phyloP scores from a whole-genome alignment of 2,329 filamentous ascomycete species.

The Cephalotrichum gorgonifer region DNA sequence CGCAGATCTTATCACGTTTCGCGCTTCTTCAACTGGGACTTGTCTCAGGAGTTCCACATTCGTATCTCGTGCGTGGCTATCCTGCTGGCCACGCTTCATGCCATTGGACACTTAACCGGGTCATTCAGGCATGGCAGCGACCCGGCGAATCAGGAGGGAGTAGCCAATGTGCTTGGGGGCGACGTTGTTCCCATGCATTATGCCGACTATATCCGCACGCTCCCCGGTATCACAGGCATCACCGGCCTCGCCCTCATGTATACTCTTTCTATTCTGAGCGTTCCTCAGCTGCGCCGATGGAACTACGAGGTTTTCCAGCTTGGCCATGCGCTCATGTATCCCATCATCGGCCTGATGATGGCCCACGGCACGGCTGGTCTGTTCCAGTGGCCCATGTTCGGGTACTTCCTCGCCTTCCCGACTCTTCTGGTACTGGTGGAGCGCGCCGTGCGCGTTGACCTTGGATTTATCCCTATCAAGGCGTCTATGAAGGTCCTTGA shows the following conservation, averaged over 20 bases:
- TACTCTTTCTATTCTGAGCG: constrained; percentile 33
- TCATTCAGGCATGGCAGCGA: constrained; percentile 40
- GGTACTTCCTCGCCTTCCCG: constrained; percentile 32
- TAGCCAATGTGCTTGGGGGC: constrained; percentile 31
- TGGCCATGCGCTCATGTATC: constrained; percentile 34
- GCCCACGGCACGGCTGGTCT: constrained; percentile 41
- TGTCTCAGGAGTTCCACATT: constrained; percentile 44
- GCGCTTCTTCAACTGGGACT: constrained; percentile 46
- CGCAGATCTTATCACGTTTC: constrained; percentile 40
- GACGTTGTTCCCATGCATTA: constrained; percentile 33
- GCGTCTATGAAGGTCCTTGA: constrained; percentile 39
- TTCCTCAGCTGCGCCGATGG: constrained; percentile 37
- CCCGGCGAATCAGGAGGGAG: constrained; percentile 28
- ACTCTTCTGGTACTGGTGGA: constrained; percentile 33
- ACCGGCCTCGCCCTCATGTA: constrained; percentile 38
- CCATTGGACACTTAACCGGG: constrained; percentile 41
- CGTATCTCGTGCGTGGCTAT: constrained; percentile 40
- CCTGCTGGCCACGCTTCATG: constrained; percentile 39
- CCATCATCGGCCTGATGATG: constrained; percentile 43
- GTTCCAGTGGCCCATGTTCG: constrained; percentile 45
- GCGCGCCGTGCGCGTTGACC: constrained; percentile 29
- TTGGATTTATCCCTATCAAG: constrained; percentile 36
- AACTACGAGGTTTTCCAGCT: constrained; percentile 41
- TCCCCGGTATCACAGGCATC: constrained; percentile 41
- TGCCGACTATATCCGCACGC: constrained; percentile 30